Base-by-base conservation (phyloP, 495 filamentous ascomycete species). In the Talaromyces borbonicus region DNA sequence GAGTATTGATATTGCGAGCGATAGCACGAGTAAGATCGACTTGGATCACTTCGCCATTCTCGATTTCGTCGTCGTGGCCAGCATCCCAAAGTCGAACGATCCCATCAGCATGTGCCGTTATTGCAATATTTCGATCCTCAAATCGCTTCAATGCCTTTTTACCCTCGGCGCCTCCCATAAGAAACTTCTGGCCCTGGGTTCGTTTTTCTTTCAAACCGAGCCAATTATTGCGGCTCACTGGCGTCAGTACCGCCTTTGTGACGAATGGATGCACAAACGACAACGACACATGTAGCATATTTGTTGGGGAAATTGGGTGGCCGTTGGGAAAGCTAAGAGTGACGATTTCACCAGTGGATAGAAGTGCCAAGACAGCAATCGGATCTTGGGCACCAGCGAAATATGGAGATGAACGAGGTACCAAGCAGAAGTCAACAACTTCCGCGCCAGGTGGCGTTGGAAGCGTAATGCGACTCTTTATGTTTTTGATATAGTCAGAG, bases 251-350 rank as follows among this genome's bases (percentile, higher is more conserved):
- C 6, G 83, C 71, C 39, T 77, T 76, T 36, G 78, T 85, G 46
- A 92, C 75, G 54, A 90, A 95, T 1, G 92, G 92, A 55, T 96
- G 90, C 19, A 92, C 80, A 33, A 93, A 83, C 0, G 80, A 80
- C 30, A 97, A 57, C 11, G 80, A 89, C 0, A 86, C 77, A 56
- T 93, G 89, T 6, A 96, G 72, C 63, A 93, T 82, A 54, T 95
- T 92, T 0, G 90, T 93, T 5, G 93, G 87, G 22, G 79, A 83
- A 37, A 98, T 87, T 2, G 90, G 83, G 58, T 88, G 81, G 12
- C 93, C 92, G 47, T 79, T 88, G 2, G 92, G 93, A 55, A 96
- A 96, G 53, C 81, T 89, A 60, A 97, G 61, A 0, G 88, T 93
- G 42, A 87, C 69, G 24, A 97, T 55, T 65, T 97, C 93, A 19